Evolutionary conservation across 208 protist genomes (phyloP).

Genomic region (Leishmania tarentolae): DNA sequence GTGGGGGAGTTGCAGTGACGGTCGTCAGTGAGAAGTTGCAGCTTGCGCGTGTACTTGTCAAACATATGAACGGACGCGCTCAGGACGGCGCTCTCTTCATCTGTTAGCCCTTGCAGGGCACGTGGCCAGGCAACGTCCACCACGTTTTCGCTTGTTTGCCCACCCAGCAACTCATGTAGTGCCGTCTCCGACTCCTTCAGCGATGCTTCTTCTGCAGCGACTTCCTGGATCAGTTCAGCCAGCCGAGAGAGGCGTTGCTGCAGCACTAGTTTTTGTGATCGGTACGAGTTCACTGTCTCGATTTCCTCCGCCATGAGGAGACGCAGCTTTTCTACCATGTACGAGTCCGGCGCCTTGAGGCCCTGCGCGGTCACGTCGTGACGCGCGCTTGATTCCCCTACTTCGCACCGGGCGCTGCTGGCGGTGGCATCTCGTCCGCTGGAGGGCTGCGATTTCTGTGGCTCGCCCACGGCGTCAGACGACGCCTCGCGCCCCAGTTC

Average conservation of each 20-base stretch:
- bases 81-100: slow-evolving; percentile 37
- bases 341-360: background rate
- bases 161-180: slow-evolving; percentile 16
- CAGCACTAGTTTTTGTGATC: slow-evolving; percentile 9
- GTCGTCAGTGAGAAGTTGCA: slow-evolving; percentile 4
- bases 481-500: background rate
- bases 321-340: slow-evolving; percentile 11
- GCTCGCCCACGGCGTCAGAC: background rate
- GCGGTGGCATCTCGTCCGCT: background rate
- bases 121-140: slow-evolving; percentile 39
- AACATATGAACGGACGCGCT: slow-evolving; percentile 30
- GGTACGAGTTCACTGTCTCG: slow-evolving; percentile 18
- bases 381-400: background rate
- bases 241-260: slow-evolving; percentile 16
- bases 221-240: slow-evolving; percentile 21
- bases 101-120: slow-evolving; percentile 41
- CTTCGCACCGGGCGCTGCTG: background rate
- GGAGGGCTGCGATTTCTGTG: background rate
- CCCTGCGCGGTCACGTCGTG: background rate
- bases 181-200: slow-evolving; percentile 44
- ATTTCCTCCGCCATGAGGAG: slow-evolving; percentile 20
- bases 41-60: slow-evolving; percentile 47
- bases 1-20: background rate
- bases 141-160: background rate
- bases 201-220: slow-evolving; percentile 3